Evolutionary conservation across 371 early-diverging fungal species (phyloP), one percentile per base, ranked within the genome.

Genomic region (Choanephora cucurbitarum): DNA sequence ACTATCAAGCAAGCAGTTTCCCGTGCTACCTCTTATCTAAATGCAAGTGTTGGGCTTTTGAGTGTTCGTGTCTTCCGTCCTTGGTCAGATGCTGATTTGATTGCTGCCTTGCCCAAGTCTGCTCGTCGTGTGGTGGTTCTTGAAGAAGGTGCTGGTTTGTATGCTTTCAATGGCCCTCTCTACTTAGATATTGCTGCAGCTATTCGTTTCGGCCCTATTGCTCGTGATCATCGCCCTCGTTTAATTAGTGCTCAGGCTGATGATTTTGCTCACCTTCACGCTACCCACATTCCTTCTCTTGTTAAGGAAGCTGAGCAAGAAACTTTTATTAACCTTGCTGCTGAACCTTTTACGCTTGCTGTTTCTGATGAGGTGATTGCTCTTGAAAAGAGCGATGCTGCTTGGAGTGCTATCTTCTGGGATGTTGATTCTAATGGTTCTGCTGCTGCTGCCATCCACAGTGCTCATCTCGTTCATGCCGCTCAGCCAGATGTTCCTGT

Each of bases 51-150:
- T 28, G 94, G 93, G 49, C 75, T 91, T 22, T 72, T 95, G 53
- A 81, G 77, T 44, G 83, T 91, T 33, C 89, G 93, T 56, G 72
- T 86, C 11, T 84, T 84, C 69, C 83, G 94, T 40, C 93, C 95
- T 11, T 94, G 92, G 94, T 85, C 84, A 13, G 86, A 85, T 49
- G 61, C 75, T 19, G 82, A 85, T 55, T 86, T 95, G 57, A 62
- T 88, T 32, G 77, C 69, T 49, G 77, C 75, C 11, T 56, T 94
- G 15, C 94, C 94, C 11, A 50, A 69, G 14, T 70, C 88, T 0
- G 73, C 73, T 19, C 84, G 80, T 60, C 75, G 69, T 45, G 57
- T 87, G 14, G 64, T 83, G 21, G 80, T 85, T 17, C 63, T 87
- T 17, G 87, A 87, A 59, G 82, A 85, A 55, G 81, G 77, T 40